Conservation (phyloP, 805 yeast species). For the Candida tammaniensis region DNA sequence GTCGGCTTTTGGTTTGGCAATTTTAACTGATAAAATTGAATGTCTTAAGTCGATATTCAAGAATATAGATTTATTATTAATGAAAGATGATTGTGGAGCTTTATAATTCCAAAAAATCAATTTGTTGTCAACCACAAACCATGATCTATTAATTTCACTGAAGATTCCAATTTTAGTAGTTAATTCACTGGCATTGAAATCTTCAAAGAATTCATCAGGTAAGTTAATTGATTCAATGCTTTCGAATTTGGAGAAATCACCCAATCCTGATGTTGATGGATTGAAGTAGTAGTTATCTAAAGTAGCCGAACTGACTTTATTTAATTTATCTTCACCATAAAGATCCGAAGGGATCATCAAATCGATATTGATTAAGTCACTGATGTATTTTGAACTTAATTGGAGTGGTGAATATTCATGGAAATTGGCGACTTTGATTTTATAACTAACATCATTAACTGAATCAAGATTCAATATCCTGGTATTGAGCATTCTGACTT, state of each 20-base stretch:
- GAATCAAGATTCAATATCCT: slow-evolving; percentile 28
- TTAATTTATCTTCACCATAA: slow-evolving; percentile 57
- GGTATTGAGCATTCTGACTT: too few relatives aligned
- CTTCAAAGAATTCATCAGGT: slow-evolving; percentile 79
- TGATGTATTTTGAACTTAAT: slow-evolving; percentile 63
- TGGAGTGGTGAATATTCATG: slow-evolving; percentile 51
- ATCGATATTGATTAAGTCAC: slow-evolving; percentile 55
- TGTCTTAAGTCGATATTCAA: slow-evolving; percentile 78
- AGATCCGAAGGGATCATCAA: slow-evolving; percentile 55
- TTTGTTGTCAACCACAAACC: slow-evolving; percentile 82
- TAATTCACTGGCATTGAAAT: slow-evolving; percentile 63
- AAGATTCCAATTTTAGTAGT: slow-evolving; percentile 80
- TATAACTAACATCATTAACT: slow-evolving; percentile 40
- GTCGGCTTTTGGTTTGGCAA: slow-evolving; percentile 78
- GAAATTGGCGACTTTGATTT: slow-evolving; percentile 47
- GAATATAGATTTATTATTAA: slow-evolving; percentile 48
- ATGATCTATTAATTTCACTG: slow-evolving; percentile 74
- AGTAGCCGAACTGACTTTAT: slow-evolving; percentile 34
- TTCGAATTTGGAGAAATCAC: slow-evolving; percentile 72
- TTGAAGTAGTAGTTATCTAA: slow-evolving; percentile 66
- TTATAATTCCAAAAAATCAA: slow-evolving; percentile 83
- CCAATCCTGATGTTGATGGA: slow-evolving; percentile 30
- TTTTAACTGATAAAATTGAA: slow-evolving; percentile 69
- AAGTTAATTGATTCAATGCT: slow-evolving; percentile 64
- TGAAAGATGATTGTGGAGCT: slow-evolving; percentile 46